phyloP scores from a whole-genome alignment of 2,329 filamentous ascomycete species.

The Rugonectria rugulosa region DNA sequence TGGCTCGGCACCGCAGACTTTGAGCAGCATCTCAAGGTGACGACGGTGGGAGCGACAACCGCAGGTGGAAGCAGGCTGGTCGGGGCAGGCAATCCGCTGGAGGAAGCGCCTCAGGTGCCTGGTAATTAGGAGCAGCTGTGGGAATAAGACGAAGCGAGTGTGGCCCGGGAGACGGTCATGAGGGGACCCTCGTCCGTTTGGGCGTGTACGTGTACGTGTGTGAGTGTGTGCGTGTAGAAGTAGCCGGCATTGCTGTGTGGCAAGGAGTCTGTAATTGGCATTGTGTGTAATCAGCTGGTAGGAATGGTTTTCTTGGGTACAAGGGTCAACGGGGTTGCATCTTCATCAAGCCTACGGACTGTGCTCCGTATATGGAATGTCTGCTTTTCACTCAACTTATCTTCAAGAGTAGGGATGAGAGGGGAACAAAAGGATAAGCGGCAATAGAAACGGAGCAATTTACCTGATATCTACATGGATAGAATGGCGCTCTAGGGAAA shows the following conservation, averaged over 20 bases:
- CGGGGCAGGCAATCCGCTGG: conserved; percentile 34
- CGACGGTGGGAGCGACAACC: conserved; percentile 52
- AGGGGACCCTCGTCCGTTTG: not conserved
- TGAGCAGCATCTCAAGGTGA: conserved; percentile 66
- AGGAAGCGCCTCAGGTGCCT: conserved; percentile 36
- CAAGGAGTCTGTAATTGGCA: conserved; percentile 6
- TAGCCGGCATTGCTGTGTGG: not conserved
- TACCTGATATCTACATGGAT: not conserved
- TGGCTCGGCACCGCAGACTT: conserved; percentile 77
- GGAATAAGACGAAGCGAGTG: conserved; percentile 11
- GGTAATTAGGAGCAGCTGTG: conserved; percentile 28
- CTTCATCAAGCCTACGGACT: not conserved
- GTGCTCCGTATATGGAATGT: not conserved
- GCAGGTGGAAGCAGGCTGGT: conserved; percentile 30
- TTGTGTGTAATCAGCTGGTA: not conserved
- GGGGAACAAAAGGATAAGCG: conserved; percentile 1
- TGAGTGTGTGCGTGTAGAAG: conserved; percentile 11
- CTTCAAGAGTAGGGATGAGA: not conserved
- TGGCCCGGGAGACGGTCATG: conserved; percentile 12
- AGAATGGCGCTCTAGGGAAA: not conserved
- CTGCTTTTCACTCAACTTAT: not conserved
- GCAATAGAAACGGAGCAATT: conserved; percentile 11
- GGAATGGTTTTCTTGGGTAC: conserved; percentile 14
- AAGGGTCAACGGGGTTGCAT: not conserved
- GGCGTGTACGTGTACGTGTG: conserved; percentile 9